A percentile compares a stretch with the other conserved stretches of the same genome.
Evolutionary conservation across 2,329 filamentous ascomycete genomes (phyloP).

Genomic region (Lomentospora prolificans): DNA sequence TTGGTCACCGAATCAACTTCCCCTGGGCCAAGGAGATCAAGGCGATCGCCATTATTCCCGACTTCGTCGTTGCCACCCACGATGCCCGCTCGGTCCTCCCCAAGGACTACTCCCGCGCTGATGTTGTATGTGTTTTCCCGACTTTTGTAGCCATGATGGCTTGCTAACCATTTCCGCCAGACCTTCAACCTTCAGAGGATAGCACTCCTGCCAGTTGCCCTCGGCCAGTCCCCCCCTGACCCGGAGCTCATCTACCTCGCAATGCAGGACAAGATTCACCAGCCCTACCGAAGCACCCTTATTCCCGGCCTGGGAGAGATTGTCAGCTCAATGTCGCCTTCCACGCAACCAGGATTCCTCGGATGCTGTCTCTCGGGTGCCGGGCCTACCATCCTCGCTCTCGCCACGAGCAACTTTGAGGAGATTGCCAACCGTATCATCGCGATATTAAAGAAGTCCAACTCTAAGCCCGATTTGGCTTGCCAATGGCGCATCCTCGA

Average conservation of each 20-base stretch:
- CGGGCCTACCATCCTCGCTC: conserved; percentile 85
- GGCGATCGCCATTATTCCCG: conserved; percentile 88
- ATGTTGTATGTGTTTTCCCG: conserved; percentile 54
- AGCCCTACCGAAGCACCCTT: conserved; percentile 84
- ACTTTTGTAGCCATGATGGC: neutral
- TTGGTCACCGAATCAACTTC: conserved; percentile 95
- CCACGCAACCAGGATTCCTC: conserved; percentile 75
- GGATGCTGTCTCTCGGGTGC: conserved; percentile 94
- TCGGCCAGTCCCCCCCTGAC: conserved; percentile 83
- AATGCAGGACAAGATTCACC: conserved; percentile 98
- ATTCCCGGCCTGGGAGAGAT: conserved; percentile 90
- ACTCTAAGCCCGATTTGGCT: conserved; percentile 51
- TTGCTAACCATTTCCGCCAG: conserved; percentile 22
- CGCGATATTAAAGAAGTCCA: conserved; percentile 54
- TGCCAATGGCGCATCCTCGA: conserved; percentile 85
- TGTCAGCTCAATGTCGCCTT: conserved; percentile 80
- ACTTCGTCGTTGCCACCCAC: conserved; percentile 93
- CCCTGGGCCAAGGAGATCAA: conserved; percentile 92
- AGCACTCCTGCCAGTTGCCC: conserved; percentile 77
- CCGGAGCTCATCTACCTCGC: conserved; percentile 91
- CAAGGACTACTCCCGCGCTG: conserved; percentile 64
- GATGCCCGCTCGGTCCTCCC: conserved; percentile 82
- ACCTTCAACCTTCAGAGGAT: conserved; percentile 92
- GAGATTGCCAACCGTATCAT: conserved; percentile 76
- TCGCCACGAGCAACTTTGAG: conserved; percentile 85